Evolutionary conservation across 73 alveolate genomes (phyloP).

Genomic region (Paramecium primaurelia): DNA sequence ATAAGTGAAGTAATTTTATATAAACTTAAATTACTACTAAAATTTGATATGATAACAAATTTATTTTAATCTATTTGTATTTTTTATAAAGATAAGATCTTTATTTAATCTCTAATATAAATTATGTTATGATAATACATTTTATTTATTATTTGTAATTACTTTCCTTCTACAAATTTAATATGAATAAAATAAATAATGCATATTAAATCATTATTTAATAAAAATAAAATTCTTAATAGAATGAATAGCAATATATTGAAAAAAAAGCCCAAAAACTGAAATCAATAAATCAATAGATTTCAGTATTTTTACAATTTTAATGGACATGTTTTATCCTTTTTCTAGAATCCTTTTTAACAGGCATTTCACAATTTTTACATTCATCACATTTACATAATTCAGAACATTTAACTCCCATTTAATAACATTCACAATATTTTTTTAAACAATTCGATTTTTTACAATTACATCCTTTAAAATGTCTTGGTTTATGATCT

Average conservation of each 20-base stretch:
- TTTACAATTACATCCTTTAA: conserved; percentile 95
- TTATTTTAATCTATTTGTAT: too few species aligned
- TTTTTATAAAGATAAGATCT: too few species aligned
- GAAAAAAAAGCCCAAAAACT: not conserved
- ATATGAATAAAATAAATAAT: not conserved
- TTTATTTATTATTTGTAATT: too few species aligned
- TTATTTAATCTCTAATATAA: too few species aligned
- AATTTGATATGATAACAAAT: too few species aligned
- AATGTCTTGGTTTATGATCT: conserved; percentile 64
- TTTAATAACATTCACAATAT: conserved; percentile 95
- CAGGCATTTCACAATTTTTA: conserved; percentile 73
- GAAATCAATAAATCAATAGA: conserved; percentile 2
- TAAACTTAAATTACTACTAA: too few species aligned
- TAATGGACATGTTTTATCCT: not conserved
- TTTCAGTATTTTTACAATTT: not conserved
- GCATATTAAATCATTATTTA: not conserved
- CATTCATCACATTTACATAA: conserved; percentile 94
- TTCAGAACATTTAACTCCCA: conserved; percentile 85
- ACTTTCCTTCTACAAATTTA: not conserved
- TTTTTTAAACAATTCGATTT: conserved; percentile 93
- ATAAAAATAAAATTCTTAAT: not conserved
- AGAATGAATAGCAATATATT: not conserved
- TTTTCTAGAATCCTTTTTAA: conserved; percentile 48
- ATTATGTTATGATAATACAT: too few species aligned
- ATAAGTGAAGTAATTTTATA: too few species aligned